Evolutionary conservation across 2,329 filamentous ascomycete species (phyloP).

Genomic region (Tolypocladium paradoxum): DNA sequence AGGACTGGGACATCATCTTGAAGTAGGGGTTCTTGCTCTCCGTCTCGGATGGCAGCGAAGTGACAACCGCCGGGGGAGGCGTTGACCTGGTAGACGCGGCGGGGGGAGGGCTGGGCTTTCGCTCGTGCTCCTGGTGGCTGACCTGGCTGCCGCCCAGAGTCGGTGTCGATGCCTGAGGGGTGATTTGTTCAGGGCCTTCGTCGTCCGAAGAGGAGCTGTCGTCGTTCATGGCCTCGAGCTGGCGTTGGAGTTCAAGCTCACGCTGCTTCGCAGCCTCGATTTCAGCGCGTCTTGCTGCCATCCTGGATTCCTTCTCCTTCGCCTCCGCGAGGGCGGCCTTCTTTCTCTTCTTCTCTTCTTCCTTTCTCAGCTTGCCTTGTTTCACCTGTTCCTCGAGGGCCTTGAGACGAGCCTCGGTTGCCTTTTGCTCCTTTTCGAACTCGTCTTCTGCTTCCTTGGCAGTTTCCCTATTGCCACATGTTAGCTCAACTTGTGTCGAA

Average conservation of each 20-base stretch:
- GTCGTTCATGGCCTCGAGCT: constrained; percentile 66
- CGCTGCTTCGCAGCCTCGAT: constrained; percentile 84
- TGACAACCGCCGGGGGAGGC: constrained; percentile 38
- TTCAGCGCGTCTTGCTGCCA: constrained; percentile 79
- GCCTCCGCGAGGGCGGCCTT: constrained; percentile 79
- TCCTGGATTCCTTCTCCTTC: constrained; percentile 76
- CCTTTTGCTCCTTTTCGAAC: constrained; percentile 67
- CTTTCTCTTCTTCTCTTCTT: constrained; percentile 88
- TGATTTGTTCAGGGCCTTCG: constrained; percentile 62
- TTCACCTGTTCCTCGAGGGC: constrained; percentile 90
- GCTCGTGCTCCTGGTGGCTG: constrained; percentile 44
- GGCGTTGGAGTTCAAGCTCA: constrained; percentile 78
- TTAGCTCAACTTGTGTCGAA: constrained; percentile 13
- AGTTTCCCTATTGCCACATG: constrained; percentile 46
- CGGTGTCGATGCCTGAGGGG: constrained; percentile 49
- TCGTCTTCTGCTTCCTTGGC: constrained; percentile 70
- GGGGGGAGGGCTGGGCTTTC: constrained; percentile 38
- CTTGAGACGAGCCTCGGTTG: constrained; percentile 70
- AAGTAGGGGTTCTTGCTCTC: constrained; percentile 95
- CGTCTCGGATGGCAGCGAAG: constrained; percentile 47
- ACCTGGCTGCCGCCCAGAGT: constrained; percentile 40
- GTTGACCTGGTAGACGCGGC: constrained; percentile 37
- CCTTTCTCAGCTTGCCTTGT: constrained; percentile 88
- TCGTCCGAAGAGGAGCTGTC: constrained; percentile 71
- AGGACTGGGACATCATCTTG: constrained; percentile 69